These are phyloP conservation scores for Solanum sejunctum DNA, from an alignment of 257 asterid species.

Conservation along the genomic window DNA sequence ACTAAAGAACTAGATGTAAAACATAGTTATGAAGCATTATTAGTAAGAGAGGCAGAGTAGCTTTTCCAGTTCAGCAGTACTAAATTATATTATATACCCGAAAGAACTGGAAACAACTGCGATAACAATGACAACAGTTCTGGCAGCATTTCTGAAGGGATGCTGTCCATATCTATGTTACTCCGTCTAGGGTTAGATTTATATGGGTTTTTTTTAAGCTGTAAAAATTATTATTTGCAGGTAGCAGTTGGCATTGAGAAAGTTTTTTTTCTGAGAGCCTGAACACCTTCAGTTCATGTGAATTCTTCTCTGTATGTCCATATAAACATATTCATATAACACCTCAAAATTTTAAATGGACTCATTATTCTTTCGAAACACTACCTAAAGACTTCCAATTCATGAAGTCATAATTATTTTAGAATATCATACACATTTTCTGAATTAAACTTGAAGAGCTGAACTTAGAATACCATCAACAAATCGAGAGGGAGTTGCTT, in stretches of 20 bases:
- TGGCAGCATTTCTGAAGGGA: background rate
- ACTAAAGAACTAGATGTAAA: background rate
- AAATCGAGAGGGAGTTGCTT: too few relatives aligned
- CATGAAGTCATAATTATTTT: too few relatives aligned
- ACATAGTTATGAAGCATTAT: background rate
- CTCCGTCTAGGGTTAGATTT: too few relatives aligned
- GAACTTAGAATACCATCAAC: background rate
- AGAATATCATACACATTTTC: background rate
- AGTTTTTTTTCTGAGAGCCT: background rate
- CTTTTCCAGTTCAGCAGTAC: background rate
- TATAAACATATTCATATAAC: background rate
- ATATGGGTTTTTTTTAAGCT: too few relatives aligned
- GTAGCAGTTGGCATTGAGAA: too few relatives aligned
- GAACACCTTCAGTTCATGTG: background rate
- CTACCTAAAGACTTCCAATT: too few relatives aligned
- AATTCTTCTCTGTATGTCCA: background rate
- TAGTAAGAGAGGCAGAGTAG: background rate
- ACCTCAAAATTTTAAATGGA: background rate
- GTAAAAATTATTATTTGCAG: too few relatives aligned
- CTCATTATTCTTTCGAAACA: background rate
- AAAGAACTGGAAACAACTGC: background rate
- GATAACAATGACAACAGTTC: too few relatives aligned
- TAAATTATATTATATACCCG: background rate
- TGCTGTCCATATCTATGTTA: too few relatives aligned
- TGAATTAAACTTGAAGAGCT: background rate